A percentile compares a stretch with the other conserved stretches of the same genome.
Conservation (phyloP, 2,329 filamentous ascomycete species). For the Claviceps sp. region DNA sequence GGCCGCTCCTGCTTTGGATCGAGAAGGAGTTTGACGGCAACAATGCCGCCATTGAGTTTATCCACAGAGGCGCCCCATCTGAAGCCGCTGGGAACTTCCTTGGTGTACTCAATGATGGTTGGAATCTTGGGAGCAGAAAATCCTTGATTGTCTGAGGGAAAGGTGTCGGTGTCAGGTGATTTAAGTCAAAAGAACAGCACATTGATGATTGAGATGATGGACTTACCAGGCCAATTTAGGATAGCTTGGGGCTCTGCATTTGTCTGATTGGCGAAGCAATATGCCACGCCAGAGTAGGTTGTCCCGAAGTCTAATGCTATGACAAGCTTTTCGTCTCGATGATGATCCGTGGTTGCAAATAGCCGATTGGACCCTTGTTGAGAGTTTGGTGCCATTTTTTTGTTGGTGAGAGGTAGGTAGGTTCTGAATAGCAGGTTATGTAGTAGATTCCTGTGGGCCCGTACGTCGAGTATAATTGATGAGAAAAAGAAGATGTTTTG, state of each 20-base stretch:
- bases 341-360: background rate
- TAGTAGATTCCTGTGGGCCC: too few relatives aligned
- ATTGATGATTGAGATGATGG: constrained; percentile 15
- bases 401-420: too few relatives aligned
- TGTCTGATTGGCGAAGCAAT: too few relatives aligned
- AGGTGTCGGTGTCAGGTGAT: constrained; percentile 29
- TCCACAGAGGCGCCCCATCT: constrained; percentile 12
- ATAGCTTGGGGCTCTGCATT: constrained; percentile 21
- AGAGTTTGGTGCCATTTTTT: background rate
- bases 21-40: constrained; percentile 10
- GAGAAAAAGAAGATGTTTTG: too few relatives aligned
- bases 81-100: constrained; percentile 24
- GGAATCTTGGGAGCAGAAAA: constrained; percentile 23
- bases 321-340: constrained; percentile 25
- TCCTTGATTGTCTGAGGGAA: constrained; percentile 24
- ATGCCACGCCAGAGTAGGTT: constrained; percentile 40
- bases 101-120: constrained; percentile 9
- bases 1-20: constrained; percentile 8
- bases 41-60: constrained; percentile 3
- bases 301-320: constrained; percentile 44
- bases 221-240: constrained; percentile 11
- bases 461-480: too few relatives aligned
- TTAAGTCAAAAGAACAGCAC: constrained; percentile 17
- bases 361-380: background rate
- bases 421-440: too few relatives aligned